These are phyloP conservation scores for Aegilops tauschii DNA, from an alignment of 176 grass and related monocot genomes.

Conservation along the genomic window DNA sequence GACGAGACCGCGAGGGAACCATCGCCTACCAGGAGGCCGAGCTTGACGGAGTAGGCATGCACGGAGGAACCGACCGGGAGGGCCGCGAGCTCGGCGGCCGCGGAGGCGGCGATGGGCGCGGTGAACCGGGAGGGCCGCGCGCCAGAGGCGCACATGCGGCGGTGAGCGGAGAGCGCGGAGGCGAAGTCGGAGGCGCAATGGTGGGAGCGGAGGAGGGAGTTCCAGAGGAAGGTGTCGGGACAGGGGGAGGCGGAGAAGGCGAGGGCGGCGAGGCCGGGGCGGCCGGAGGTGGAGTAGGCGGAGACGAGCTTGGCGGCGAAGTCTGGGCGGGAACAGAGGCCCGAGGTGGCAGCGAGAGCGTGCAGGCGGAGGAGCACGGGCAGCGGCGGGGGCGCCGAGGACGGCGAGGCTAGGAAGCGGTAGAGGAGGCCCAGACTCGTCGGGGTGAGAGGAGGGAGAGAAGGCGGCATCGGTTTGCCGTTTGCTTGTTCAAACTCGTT, in stretches of 20 bases:
- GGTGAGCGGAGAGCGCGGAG: constrained; percentile 33
- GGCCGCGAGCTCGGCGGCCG: constrained; percentile 53
- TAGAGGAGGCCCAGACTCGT: constrained; percentile 11
- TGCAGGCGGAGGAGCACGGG: constrained; percentile 45
- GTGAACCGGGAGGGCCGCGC: constrained; percentile 54
- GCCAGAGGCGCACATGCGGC: constrained; percentile 43
- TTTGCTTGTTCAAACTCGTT: constrained; percentile 17
- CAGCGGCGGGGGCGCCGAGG: constrained; percentile 7
- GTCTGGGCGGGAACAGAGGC: constrained; percentile 50
- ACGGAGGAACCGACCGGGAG: constrained; percentile 43
- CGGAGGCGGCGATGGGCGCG: constrained; percentile 52
- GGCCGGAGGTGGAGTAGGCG: constrained; percentile 48
- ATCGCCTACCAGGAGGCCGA: constrained; percentile 45
- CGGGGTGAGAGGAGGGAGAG: background rate
- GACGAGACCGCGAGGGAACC: constrained; percentile 53
- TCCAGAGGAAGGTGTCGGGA: constrained; percentile 76
- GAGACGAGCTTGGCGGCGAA: constrained; percentile 69
- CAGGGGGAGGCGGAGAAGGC: constrained; percentile 35
- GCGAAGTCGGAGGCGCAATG: constrained; percentile 39
- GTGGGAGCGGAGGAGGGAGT: constrained; percentile 56
- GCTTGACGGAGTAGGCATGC: constrained; percentile 50
- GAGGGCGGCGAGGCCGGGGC: constrained; percentile 35
- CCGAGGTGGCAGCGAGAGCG: constrained; percentile 47
- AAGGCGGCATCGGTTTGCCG: constrained; percentile 29
- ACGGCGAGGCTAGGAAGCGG: constrained; percentile 39